These are phyloP conservation scores for Rosa lucieae DNA, from an alignment of 306 rosid species.

Conservation along the genomic window DNA sequence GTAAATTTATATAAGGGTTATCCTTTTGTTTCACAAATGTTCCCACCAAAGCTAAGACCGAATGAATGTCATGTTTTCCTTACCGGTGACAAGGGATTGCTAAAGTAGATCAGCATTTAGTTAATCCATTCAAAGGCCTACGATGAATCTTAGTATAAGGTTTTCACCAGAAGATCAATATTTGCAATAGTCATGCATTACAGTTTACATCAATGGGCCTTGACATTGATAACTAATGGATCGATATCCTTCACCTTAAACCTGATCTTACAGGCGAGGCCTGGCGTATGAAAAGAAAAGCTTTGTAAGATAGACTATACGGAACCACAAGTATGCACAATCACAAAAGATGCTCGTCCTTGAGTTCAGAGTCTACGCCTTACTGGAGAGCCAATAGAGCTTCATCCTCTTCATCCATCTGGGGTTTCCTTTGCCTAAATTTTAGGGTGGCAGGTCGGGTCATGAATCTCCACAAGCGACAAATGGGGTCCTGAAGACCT, in stretches of 20 bases:
- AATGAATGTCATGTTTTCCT: no score
- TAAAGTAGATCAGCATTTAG: background rate
- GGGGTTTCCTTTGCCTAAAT: slow-evolving; percentile 36
- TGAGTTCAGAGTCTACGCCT: background rate
- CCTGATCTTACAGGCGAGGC: background rate
- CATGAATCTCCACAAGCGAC: slow-evolving; percentile 59
- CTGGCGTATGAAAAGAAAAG: background rate
- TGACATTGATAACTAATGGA: background rate
- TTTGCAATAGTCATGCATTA: background rate
- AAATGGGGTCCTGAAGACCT: slow-evolving; percentile 76
- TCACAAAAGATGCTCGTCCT: background rate
- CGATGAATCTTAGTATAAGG: background rate
- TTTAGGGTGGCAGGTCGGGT: slow-evolving; percentile 40
- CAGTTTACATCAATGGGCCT: background rate
- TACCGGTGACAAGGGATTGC: background rate
- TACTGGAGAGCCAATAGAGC: slow-evolving; percentile 43
- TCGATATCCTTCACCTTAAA: background rate
- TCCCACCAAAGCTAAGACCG: background rate
- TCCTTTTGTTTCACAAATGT: background rate
- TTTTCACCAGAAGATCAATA: background rate
- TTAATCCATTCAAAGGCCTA: background rate
- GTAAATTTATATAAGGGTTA: background rate
- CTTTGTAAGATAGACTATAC: background rate
- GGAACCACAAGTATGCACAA: background rate
- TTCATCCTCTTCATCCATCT: slow-evolving; percentile 38